Evolutionary conservation across 306 rosid species (phyloP).

Genomic region (Rubus parviflorus): DNA sequence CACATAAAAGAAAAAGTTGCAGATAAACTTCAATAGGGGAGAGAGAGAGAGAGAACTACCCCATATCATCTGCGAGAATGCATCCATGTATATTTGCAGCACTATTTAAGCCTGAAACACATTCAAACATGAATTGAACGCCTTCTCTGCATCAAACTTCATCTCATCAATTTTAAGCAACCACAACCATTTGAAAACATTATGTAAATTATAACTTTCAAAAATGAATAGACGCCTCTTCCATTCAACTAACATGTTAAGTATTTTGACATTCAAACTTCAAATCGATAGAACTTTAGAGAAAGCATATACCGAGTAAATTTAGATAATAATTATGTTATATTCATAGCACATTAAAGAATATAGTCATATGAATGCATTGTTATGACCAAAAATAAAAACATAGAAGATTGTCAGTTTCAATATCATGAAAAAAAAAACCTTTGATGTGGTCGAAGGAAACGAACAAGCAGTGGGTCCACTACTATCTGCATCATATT

Average conservation of each 20-base stretch:
- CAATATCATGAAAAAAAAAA: slow-evolving; percentile 20
- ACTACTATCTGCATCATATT: slow-evolving; percentile 50
- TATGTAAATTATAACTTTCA: background rate
- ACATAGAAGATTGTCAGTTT: background rate
- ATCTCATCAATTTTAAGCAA: slow-evolving; percentile 20
- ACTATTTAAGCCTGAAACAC: slow-evolving; percentile 67
- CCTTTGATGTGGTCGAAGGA: slow-evolving; percentile 95
- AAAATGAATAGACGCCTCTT: background rate
- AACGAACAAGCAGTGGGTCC: slow-evolving; percentile 83
- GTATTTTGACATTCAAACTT: slow-evolving; percentile 4
- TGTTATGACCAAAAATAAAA: background rate
- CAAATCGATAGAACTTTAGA: background rate
- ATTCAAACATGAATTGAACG: slow-evolving; percentile 95
- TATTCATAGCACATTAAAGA: background rate
- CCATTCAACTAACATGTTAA: background rate
- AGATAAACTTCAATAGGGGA: background rate
- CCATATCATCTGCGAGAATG: slow-evolving; percentile 99
- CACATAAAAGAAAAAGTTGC: background rate
- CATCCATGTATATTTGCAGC: slow-evolving; percentile 71
- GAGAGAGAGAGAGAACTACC: slow-evolving; percentile 43
- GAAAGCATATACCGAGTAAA: background rate
- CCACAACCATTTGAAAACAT: background rate
- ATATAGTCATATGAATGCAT: background rate
- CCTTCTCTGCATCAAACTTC: slow-evolving; percentile 76
- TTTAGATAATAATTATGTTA: background rate